Conservation (phyloP, 129 eudicot genomes). For the Lactuca sativa region DNA sequence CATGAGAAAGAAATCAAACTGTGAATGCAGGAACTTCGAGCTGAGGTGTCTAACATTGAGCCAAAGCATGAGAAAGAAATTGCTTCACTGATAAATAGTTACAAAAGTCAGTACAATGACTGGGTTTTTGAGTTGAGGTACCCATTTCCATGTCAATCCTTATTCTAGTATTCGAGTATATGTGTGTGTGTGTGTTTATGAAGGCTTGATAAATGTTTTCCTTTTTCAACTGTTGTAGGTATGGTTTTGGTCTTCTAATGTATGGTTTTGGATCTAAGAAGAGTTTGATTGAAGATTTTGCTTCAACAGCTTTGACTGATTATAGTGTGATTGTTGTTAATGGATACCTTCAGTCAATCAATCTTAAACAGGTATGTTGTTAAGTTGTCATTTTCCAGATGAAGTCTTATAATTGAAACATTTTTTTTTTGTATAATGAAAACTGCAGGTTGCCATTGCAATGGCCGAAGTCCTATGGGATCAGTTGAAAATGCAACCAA, state of each 20-base stretch:
- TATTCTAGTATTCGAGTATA: background rate
- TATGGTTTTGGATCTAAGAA: constrained; percentile 98
- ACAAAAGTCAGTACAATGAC: constrained; percentile 55
- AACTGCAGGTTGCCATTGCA: constrained; percentile 57
- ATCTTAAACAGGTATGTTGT: constrained; percentile 70
- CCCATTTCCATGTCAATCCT: background rate
- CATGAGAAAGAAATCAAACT: background rate
- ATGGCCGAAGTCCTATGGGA: constrained; percentile 86
- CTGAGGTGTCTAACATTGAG: constrained; percentile 60
- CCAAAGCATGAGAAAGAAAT: constrained; percentile 88
- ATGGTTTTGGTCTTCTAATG: constrained; percentile 88
- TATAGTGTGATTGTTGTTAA: constrained; percentile 73
- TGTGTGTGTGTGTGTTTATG: background rate
- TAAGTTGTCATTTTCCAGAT: background rate
- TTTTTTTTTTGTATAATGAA: constrained; percentile 3
- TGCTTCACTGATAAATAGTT: constrained; percentile 52
- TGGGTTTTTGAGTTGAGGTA: constrained; percentile 81
- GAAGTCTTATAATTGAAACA: background rate
- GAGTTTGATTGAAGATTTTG: constrained; percentile 86
- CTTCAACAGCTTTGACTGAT: constrained; percentile 71
- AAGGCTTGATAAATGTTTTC: background rate
- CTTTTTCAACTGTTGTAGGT: constrained; percentile 40
- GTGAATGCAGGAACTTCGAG: constrained; percentile 68
- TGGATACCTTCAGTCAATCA: constrained; percentile 83
- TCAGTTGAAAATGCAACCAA: constrained; percentile 54